Conservation (phyloP, 2,329 filamentous ascomycete species). For the Teratosphaeria pseudoeucalypti region DNA sequence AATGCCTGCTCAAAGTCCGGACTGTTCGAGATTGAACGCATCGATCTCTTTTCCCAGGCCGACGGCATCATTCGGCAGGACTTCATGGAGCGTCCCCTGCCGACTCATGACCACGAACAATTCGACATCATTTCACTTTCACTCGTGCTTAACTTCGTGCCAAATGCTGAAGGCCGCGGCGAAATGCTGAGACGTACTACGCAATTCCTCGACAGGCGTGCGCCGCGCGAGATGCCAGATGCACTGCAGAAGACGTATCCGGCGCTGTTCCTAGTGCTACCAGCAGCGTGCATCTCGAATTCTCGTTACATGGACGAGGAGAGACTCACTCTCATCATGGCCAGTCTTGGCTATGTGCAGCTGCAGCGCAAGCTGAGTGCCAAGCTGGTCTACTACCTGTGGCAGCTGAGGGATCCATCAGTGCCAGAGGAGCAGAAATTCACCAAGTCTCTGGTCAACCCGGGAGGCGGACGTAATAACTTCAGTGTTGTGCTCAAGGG, state of each 20-base stretch:
- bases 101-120: slow-evolving; percentile 43
- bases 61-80: slow-evolving; percentile 76
- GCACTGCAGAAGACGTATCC: slow-evolving; percentile 40
- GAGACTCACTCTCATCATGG: slow-evolving; percentile 63
- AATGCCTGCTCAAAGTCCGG: slow-evolving; percentile 73
- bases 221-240: slow-evolving; percentile 5
- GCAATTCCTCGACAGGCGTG: slow-evolving; percentile 47
- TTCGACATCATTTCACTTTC: slow-evolving; percentile 91
- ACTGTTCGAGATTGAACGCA: slow-evolving; percentile 64
- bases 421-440: slow-evolving; percentile 33
- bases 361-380: slow-evolving; percentile 60
- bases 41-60: slow-evolving; percentile 83
- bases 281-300: slow-evolving; percentile 77
- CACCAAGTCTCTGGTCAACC: slow-evolving; percentile 65
- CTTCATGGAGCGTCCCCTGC: slow-evolving; percentile 81
- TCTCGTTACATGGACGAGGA: slow-evolving; percentile 76
- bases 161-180: slow-evolving; percentile 62
- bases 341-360: slow-evolving; percentile 59
- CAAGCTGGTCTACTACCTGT: slow-evolving; percentile 86
- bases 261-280: slow-evolving; percentile 78
- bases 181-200: slow-evolving; percentile 74
- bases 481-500: slow-evolving; percentile 62
- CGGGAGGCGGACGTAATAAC: slow-evolving; percentile 74
- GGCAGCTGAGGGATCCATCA: slow-evolving; percentile 41
- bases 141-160: slow-evolving; percentile 88